A percentile compares a stretch with the other conserved stretches of the same genome.
These are phyloP conservation scores for Clonostachys byssicola DNA, from an alignment of 2,329 filamentous ascomycete species.

Conservation along the genomic window DNA sequence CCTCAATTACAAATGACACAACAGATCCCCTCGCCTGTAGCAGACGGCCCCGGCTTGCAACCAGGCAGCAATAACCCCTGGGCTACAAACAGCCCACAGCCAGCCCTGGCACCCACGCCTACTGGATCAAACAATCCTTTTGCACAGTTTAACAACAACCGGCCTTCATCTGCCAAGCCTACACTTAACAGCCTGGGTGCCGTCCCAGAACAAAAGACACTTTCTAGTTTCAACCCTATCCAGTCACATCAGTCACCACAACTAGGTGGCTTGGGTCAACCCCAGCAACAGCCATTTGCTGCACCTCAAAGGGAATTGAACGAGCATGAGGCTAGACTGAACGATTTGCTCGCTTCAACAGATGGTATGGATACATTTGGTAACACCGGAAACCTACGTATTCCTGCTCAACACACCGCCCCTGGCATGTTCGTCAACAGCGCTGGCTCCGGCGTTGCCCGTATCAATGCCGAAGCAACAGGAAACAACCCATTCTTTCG, in stretches of 20 bases:
- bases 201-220: constrained; percentile 79
- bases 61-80: constrained; percentile 94
- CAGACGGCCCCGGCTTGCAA: constrained; percentile 59
- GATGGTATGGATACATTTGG: constrained; percentile 97
- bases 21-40: constrained; percentile 30
- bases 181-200: constrained; percentile 69
- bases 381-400: constrained; percentile 92
- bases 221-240: constrained; percentile 46
- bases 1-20: constrained; percentile 20
- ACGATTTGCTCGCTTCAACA: constrained; percentile 77
- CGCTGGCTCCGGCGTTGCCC: constrained; percentile 74
- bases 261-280: neutral
- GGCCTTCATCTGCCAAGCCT: constrained; percentile 46
- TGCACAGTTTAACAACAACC: constrained; percentile 63
- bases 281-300: neutral
- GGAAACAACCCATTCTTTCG: constrained; percentile 88
- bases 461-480: constrained; percentile 66
- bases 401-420: constrained; percentile 93
- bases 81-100: constrained; percentile 59
- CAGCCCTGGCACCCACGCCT: constrained; percentile 70
- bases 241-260: constrained; percentile 29
- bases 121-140: constrained; percentile 99
- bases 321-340: constrained; percentile 72
- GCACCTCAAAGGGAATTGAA: constrained; percentile 49
- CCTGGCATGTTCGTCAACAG: constrained; percentile 97